phyloP scores from a whole-genome alignment of 75 land plant genomes.

The Larix kaempferi region DNA sequence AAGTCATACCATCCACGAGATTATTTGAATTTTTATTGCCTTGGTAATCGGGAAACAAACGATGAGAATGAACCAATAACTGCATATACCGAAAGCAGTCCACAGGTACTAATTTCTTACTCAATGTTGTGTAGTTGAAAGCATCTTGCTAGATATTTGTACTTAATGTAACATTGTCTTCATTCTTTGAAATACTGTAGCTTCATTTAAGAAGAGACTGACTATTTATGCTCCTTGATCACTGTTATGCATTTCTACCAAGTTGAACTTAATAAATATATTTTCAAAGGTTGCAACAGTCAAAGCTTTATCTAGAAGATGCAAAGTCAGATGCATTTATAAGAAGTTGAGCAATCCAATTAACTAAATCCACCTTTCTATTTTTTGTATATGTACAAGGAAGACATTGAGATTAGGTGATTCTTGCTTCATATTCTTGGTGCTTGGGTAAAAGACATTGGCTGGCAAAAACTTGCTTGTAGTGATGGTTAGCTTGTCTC shows the following conservation, averaged over 20 bases:
- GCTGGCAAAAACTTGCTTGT: no score
- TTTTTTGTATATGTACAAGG: background rate
- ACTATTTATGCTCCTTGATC: background rate
- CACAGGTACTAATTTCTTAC: background rate
- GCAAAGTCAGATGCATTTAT: background rate
- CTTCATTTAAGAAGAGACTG: background rate
- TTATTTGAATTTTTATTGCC: slow-evolving; percentile 81
- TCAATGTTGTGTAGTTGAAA: background rate
- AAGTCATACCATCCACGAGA: slow-evolving; percentile 52
- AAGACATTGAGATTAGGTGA: background rate
- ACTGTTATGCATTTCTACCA: background rate
- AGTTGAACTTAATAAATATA: background rate
- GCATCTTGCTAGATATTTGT: background rate
- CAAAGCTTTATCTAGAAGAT: background rate
- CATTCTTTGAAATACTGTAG: background rate
- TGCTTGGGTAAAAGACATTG: background rate
- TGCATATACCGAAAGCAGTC: background rate
- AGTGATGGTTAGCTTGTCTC: no score
- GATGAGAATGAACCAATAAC: slow-evolving; percentile 12
- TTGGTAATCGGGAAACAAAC: slow-evolving; percentile 63
- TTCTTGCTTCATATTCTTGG: background rate
- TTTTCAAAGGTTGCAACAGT: background rate
- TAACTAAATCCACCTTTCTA: background rate
- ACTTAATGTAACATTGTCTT: background rate
- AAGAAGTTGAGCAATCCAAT: background rate